Conservation (phyloP, 441 rosid genomes). For the Corymbia calophylla region DNA sequence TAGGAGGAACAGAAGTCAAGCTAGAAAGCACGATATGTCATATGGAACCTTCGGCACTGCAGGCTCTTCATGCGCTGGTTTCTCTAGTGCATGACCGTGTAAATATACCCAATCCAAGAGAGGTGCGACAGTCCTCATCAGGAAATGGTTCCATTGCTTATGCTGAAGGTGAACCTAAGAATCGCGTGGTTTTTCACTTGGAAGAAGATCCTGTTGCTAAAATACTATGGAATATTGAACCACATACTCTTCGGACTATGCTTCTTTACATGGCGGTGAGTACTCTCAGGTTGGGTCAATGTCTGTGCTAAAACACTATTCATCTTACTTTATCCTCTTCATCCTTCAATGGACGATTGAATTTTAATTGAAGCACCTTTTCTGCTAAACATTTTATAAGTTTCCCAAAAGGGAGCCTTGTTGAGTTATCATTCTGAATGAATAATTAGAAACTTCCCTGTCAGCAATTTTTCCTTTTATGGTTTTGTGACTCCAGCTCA, state of each 20-base stretch:
- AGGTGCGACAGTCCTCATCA: slow-evolving; percentile 19
- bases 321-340: not conserved
- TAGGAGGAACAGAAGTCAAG: slow-evolving; percentile 15
- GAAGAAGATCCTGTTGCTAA: slow-evolving; percentile 75
- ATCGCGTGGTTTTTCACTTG: slow-evolving; percentile 21
- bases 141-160: slow-evolving; percentile 18
- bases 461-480: not conserved
- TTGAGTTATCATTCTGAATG: not conserved
- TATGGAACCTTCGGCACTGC: slow-evolving; percentile 42
- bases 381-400: not conserved
- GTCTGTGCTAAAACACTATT: not conserved
- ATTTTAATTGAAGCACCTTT: not conserved
- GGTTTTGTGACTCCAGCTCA: not conserved
- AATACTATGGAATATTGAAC: slow-evolving; percentile 53
- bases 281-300: not conserved
- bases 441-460: not conserved
- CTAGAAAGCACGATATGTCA: slow-evolving; percentile 28
- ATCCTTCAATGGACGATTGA: not conserved
- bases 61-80: slow-evolving; percentile 65
- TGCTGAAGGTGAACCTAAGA: slow-evolving; percentile 16
- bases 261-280: slow-evolving; percentile 75
- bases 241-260: slow-evolving; percentile 40
- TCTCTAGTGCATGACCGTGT: slow-evolving; percentile 66
- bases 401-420: not conserved
- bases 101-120: slow-evolving; percentile 34